Conservation (phyloP, 2,329 filamentous ascomycete species). For the Grosmannia clavigera region DNA sequence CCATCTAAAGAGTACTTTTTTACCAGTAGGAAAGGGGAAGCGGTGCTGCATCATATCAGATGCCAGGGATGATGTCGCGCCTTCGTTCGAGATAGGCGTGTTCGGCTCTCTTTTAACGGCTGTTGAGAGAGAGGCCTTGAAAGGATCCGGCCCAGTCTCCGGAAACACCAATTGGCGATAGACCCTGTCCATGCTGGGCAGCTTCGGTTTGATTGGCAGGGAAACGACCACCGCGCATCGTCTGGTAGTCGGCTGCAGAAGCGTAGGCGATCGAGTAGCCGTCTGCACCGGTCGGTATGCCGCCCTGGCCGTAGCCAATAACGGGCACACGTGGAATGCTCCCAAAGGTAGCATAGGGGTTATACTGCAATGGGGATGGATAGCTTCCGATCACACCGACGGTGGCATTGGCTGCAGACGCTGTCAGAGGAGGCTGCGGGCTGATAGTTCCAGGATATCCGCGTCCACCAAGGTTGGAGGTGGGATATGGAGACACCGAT, state of each 20-base stretch:
- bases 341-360: conserved; percentile 31
- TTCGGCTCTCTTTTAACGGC: conserved; percentile 3
- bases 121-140: conserved; percentile 59
- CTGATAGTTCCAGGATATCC: conserved; percentile 12
- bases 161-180: conserved; percentile 29
- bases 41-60: neutral
- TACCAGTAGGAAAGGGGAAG: neutral
- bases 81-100: neutral
- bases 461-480: conserved; percentile 1
- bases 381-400: conserved; percentile 26
- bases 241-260: conserved; percentile 30
- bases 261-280: conserved; percentile 28
- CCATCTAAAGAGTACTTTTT: neutral
- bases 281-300: conserved; percentile 28
- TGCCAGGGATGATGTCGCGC: neutral
- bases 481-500: neutral
- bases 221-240: conserved; percentile 34
- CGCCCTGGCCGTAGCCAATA: conserved; percentile 25
- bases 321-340: conserved; percentile 24
- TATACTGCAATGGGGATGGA: conserved; percentile 18
- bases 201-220: conserved; percentile 24
- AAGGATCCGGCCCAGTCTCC: conserved; percentile 53
- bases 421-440: conserved; percentile 3
- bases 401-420: conserved; percentile 13
- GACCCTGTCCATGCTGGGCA: conserved; percentile 24